These are phyloP conservation scores for Epicoccum sorghinum DNA, from an alignment of 2,329 filamentous ascomycete species.

Conservation along the genomic window DNA sequence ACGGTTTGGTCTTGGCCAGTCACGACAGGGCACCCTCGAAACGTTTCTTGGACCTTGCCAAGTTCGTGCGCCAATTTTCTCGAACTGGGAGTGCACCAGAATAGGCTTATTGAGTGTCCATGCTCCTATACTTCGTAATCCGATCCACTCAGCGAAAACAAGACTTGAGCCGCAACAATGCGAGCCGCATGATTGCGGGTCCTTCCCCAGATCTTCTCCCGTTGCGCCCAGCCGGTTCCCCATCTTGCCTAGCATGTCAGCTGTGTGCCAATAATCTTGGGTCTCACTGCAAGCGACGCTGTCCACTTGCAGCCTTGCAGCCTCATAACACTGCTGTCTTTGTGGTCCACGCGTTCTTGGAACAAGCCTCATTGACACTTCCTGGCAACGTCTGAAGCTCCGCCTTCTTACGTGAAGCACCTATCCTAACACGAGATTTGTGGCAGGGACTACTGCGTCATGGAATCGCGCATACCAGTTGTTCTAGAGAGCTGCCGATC, in stretches of 20 bases:
- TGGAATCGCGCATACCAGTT: constrained; percentile 25
- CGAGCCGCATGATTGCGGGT: constrained; percentile 19
- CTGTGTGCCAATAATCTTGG: constrained; percentile 29
- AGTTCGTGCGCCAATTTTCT: constrained; percentile 34
- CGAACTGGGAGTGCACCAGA: constrained; percentile 41
- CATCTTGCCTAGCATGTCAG: constrained; percentile 27
- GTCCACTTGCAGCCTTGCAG: constrained; percentile 32
- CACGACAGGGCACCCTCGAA: constrained; percentile 23
- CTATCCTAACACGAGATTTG: constrained; percentile 30
- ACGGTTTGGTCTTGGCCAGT: constrained; percentile 39
- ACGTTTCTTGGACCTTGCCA: constrained; percentile 33
- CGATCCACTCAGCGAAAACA: constrained; percentile 31
- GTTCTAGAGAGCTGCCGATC: constrained; percentile 38
- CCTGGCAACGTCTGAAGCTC: constrained; percentile 43
- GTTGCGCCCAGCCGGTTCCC: constrained; percentile 19
- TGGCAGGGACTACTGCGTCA: constrained; percentile 39
- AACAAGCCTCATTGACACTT: constrained; percentile 27
- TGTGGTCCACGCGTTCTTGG: constrained; percentile 21
- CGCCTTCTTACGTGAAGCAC: constrained; percentile 37
- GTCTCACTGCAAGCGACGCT: constrained; percentile 16
- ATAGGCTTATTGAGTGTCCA: constrained; percentile 27
- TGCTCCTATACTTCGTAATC: constrained; percentile 22
- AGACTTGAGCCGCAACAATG: constrained; percentile 41
- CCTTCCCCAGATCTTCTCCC: constrained; percentile 16
- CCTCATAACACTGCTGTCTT: constrained; percentile 34